Base-by-base conservation (phyloP, 495 filamentous ascomycete species). In the Aspergillus cristatus region DNA sequence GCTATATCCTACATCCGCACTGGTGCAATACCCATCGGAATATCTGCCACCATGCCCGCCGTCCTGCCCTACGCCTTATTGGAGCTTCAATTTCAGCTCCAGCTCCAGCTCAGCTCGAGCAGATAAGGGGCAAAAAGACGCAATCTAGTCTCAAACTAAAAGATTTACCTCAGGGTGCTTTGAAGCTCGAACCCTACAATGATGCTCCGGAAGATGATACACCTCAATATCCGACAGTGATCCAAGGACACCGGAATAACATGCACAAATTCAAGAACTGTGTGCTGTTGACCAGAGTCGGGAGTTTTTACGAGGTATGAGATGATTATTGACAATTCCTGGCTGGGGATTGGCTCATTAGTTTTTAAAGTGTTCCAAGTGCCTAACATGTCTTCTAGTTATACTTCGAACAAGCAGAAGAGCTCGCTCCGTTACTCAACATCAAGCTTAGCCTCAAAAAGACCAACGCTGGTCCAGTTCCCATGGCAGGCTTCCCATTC, bases 401-500 rank as follows among this genome's bases (percentile, higher is more conserved):
- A 35, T 98, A 96, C 60, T 90, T 97, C 53, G 80, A 89, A 40
- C 86, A 97, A 53, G 91, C 91, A 6, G 83, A 90, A 35, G 81
- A 94, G 47, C 77, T 84, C 46, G 91, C 81, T 3, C 84, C 88
- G 14, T 66, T 90, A 17, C 70, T 98, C 42, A 90, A 86, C 46
- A 59, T 98, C 45, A 98, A 98, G 57, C 76, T 91, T 41, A 81
- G 78, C n/a, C 66, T 75, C 34, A 90, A 82, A 62, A 82, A 74
- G 64, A 88, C 81, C 15, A 81, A 57, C 45, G 78, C 74, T 17
- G 84, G 84, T 2, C 68, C 73, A 2, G 83, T 94, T 31, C 65
- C 86, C 3, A 94, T 94, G 87, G 82, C 91, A 42, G 91, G 91
- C 14, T 99, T 99, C 43, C 93, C 89, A 14, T 85, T 85, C 53